A percentile compares a stretch with the other conserved stretches of the same genome.
These are phyloP conservation scores for Cladosporium oxysporum DNA, from an alignment of 2,329 filamentous ascomycete species.

Conservation along the genomic window DNA sequence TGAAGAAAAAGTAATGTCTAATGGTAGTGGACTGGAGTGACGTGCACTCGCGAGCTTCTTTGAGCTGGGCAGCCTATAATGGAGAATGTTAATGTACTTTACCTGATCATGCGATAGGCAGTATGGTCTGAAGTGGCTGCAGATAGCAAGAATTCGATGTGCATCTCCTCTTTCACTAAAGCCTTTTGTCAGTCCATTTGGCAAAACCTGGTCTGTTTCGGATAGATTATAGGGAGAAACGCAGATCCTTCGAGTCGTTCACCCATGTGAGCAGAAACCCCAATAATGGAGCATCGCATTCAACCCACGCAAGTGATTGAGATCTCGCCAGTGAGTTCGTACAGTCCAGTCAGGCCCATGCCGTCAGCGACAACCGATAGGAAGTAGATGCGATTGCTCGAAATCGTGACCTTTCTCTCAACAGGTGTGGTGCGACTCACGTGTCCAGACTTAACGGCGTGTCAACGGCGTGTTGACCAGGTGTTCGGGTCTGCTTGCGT, in stretches of 20 bases:
- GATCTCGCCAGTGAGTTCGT: neutral
- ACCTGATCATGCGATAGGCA: neutral
- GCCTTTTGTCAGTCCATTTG: neutral
- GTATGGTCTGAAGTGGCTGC: neutral
- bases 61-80: neutral
- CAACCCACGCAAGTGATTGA: neutral
- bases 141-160: neutral
- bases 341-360: no score
- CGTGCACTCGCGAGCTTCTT: neutral
- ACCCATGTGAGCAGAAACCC: neutral
- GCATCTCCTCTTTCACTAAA: neutral
- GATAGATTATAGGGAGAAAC: neutral
- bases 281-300: neutral
- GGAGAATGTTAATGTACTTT: neutral
- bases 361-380: neutral
- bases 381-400: neutral
- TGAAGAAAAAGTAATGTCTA: conserved; percentile 2
- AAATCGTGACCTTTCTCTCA: neutral
- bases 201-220: neutral
- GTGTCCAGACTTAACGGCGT: neutral
- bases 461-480: neutral
- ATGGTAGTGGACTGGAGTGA: neutral
- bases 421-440: neutral
- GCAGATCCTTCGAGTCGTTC: neutral
- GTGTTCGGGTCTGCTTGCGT: neutral